Percentiles rank a stretch among this genome's conserved stretches.
Evolutionary conservation across 164 flowering plant species (phyloP).

Genomic region (Vitis rupestris): DNA sequence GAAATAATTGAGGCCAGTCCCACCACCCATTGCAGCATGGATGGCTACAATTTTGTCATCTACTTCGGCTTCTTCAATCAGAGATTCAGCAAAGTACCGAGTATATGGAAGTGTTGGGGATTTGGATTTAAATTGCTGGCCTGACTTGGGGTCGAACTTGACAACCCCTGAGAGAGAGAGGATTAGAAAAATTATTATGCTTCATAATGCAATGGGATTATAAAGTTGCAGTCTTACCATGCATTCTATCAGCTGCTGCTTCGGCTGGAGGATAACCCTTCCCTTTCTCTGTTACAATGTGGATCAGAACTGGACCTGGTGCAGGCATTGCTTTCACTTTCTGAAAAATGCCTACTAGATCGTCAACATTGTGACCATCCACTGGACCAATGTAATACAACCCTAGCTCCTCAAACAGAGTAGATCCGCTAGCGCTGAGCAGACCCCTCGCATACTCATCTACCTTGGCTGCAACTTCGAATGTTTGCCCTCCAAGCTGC

Average conservation of each 20-base stretch:
- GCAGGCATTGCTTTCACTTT: slow-evolving; percentile 79
- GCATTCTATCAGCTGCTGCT: slow-evolving; percentile 89
- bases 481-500: slow-evolving; percentile 69
- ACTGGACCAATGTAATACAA: slow-evolving; percentile 90
- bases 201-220: background rate
- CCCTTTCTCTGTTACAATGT: slow-evolving; percentile 88
- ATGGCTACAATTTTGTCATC: slow-evolving; percentile 80
- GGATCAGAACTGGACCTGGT: slow-evolving; percentile 89
- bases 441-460: slow-evolving; percentile 88
- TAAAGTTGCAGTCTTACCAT: slow-evolving; percentile 47
- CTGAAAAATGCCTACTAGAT: slow-evolving; percentile 63
- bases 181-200: slow-evolving; percentile 2
- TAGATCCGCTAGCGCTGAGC: slow-evolving; percentile 68
- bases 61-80: slow-evolving; percentile 75
- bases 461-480: slow-evolving; percentile 77
- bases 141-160: slow-evolving; percentile 75
- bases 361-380: slow-evolving; percentile 78
- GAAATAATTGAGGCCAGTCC: slow-evolving; percentile 88
- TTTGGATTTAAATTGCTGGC: slow-evolving; percentile 73
- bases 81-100: slow-evolving; percentile 81
- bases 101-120: slow-evolving; percentile 73
- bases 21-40: slow-evolving; percentile 99
- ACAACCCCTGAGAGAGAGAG: slow-evolving; percentile 65
- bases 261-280: slow-evolving; percentile 93
- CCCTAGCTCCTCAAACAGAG: slow-evolving; percentile 87